Percentiles rank a stretch among this genome's conserved stretches.
These are phyloP conservation scores for Dendrobium huoshanense DNA, from an alignment of 106 monocot genomes.

Conservation along the genomic window DNA sequence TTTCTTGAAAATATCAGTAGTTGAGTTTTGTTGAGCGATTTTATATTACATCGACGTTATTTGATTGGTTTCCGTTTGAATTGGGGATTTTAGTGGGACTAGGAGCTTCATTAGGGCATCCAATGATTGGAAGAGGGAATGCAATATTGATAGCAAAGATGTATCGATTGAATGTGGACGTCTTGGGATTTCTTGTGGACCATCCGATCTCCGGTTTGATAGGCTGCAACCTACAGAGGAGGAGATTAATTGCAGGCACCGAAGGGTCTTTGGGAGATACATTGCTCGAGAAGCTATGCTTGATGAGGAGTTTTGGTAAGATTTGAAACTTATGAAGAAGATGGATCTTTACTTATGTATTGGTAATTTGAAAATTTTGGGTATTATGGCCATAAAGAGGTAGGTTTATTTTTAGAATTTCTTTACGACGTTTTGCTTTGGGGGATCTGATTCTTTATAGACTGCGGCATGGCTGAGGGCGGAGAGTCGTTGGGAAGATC, in stretches of 20 bases:
- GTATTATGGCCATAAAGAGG: slow-evolving; percentile 12
- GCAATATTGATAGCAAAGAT: neutral
- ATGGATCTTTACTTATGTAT: neutral
- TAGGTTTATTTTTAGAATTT: slow-evolving; percentile 6
- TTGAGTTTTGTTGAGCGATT: neutral
- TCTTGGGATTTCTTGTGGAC: neutral
- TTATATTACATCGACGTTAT: neutral
- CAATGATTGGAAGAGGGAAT: slow-evolving; percentile 6
- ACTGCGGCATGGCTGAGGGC: slow-evolving; percentile 77
- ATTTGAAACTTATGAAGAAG: neutral
- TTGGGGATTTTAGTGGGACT: neutral
- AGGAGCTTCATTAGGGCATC: neutral
- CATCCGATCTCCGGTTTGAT: slow-evolving; percentile 49
- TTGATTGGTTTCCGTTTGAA: neutral
- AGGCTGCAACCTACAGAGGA: slow-evolving; percentile 39
- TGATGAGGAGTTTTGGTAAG: slow-evolving; percentile 71
- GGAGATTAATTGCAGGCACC: slow-evolving; percentile 29
- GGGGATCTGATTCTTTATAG: slow-evolving; percentile 23
- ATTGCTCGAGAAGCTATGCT: slow-evolving; percentile 54
- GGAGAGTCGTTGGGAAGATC: slow-evolving; percentile 57
- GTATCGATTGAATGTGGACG: neutral
- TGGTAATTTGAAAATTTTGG: neutral
- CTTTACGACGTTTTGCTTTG: slow-evolving; percentile 8
- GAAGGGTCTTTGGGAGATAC: slow-evolving; percentile 43
- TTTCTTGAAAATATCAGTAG: neutral